These are phyloP conservation scores for Oryza nivara DNA, from an alignment of 176 grass and related monocot genomes.

Conservation along the genomic window DNA sequence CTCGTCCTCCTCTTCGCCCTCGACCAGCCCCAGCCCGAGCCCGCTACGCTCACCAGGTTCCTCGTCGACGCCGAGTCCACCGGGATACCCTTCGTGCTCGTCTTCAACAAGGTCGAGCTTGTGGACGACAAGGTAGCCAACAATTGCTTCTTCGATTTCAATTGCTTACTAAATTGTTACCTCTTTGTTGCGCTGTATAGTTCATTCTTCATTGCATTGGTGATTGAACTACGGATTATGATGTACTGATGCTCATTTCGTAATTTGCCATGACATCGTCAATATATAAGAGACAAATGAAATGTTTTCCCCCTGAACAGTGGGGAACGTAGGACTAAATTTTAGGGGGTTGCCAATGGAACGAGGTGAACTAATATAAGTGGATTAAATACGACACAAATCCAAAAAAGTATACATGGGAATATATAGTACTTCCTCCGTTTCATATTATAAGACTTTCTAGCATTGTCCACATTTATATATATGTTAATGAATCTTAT, in stretches of 20 bases:
- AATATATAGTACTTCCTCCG: too few relatives aligned
- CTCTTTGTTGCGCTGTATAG: background rate
- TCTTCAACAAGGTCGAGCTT: conserved; percentile 88
- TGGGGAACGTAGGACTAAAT: too few relatives aligned
- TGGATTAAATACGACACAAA: too few relatives aligned
- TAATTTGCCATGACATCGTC: background rate
- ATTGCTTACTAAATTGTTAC: background rate
- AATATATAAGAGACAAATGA: background rate
- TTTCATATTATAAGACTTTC: too few relatives aligned
- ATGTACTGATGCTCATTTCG: background rate
- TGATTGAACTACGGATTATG: background rate
- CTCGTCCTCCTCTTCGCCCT: conserved; percentile 83
- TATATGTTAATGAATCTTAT: too few relatives aligned
- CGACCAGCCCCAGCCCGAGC: conserved; percentile 74
- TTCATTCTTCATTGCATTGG: conserved; percentile 3
- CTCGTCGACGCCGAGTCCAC: conserved; percentile 86
- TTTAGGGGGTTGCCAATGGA: too few relatives aligned
- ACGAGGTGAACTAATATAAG: too few relatives aligned
- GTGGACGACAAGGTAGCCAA: conserved; percentile 64
- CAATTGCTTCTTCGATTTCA: too few relatives aligned
- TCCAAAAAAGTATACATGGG: too few relatives aligned
- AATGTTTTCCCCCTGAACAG: background rate
- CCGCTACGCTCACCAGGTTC: conserved; percentile 85
- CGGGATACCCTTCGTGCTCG: conserved; percentile 67
- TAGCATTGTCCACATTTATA: too few relatives aligned